Conservation (phyloP, 2,329 filamentous ascomycete species). For the Trichoderma sp. region DNA sequence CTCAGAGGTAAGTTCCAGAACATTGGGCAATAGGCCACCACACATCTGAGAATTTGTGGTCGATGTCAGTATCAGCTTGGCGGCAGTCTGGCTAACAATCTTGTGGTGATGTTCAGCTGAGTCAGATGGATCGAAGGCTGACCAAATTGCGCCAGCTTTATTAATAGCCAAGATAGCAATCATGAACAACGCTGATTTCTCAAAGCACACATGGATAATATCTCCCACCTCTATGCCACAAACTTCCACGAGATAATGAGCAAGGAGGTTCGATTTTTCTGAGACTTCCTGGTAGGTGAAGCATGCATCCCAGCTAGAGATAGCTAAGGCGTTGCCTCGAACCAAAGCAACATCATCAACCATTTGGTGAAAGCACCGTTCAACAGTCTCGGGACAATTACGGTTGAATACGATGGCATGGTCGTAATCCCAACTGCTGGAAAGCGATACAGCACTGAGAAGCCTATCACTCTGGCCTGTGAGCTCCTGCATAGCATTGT, state of each 20-base stretch:
- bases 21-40: neutral
- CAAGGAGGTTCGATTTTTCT: conserved; percentile 8
- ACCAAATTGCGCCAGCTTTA: conserved; percentile 26
- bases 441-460: neutral
- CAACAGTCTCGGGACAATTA: neutral
- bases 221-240: conserved; percentile 11
- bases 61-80: conserved; percentile 1
- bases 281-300: conserved; percentile 22
- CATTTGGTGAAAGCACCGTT: conserved; percentile 21
- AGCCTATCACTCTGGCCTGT: neutral
- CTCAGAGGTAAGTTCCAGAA: conserved; percentile 15
- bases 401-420: neutral
- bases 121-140: conserved; percentile 23
- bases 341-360: conserved; percentile 5
- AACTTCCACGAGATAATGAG: conserved; percentile 11
- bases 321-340: conserved; percentile 1
- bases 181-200: conserved; percentile 25
- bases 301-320: conserved; percentile 16
- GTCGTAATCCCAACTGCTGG: conserved; percentile 12
- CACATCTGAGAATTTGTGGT: neutral
- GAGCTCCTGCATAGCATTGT: conserved; percentile 14
- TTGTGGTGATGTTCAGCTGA: conserved; percentile 11
- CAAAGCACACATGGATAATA: conserved; percentile 25
- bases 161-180: conserved; percentile 20
- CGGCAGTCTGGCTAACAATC: conserved; percentile 18